Percentiles rank a stretch among this genome's conserved stretches.
Evolutionary conservation across 2,329 filamentous ascomycete species (phyloP).

Genomic region (Lizonia empirigonia): DNA sequence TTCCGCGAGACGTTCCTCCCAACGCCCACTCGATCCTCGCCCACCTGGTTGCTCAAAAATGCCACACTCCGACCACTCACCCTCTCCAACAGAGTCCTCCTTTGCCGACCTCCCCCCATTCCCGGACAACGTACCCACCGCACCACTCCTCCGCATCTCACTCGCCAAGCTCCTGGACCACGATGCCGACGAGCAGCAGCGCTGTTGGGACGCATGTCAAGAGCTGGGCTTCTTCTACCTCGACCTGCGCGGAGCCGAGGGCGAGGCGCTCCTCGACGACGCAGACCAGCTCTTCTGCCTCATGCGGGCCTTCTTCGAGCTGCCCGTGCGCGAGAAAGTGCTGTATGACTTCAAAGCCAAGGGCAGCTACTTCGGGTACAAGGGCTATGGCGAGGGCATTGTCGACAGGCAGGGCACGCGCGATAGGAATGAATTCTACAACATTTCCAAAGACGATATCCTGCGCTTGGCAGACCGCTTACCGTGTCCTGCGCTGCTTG

Average conservation of each 20-base stretch:
- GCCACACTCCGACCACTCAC: slow-evolving; percentile 30
- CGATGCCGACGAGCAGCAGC: slow-evolving; percentile 44
- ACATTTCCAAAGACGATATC: slow-evolving; percentile 61
- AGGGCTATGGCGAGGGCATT: slow-evolving; percentile 54
- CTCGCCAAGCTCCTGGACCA: slow-evolving; percentile 47
- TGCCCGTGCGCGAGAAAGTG: slow-evolving; percentile 58
- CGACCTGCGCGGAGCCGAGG: slow-evolving; percentile 51
- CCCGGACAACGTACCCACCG: slow-evolving; percentile 49
- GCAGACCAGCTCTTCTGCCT: slow-evolving; percentile 56
- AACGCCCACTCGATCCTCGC: no score
- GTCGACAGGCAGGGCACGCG: slow-evolving; percentile 56
- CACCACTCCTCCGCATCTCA: slow-evolving; percentile 51
- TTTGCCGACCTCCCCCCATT: slow-evolving; percentile 50
- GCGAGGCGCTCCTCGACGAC: slow-evolving; percentile 50
- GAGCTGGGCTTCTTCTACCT: slow-evolving; percentile 65
- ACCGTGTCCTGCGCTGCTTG: neutral
- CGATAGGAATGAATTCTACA: slow-evolving; percentile 62
- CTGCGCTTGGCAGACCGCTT: slow-evolving; percentile 41
- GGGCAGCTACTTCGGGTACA: slow-evolving; percentile 59
- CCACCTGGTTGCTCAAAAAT: no score
- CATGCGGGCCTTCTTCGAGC: slow-evolving; percentile 54
- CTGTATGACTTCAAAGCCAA: slow-evolving; percentile 59
- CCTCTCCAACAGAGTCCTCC: slow-evolving; percentile 13
- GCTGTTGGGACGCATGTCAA: slow-evolving; percentile 51
- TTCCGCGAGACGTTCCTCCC: no score